phyloP scores from a whole-genome alignment of 805 yeast species.

The Yarrowia sp. region DNA sequence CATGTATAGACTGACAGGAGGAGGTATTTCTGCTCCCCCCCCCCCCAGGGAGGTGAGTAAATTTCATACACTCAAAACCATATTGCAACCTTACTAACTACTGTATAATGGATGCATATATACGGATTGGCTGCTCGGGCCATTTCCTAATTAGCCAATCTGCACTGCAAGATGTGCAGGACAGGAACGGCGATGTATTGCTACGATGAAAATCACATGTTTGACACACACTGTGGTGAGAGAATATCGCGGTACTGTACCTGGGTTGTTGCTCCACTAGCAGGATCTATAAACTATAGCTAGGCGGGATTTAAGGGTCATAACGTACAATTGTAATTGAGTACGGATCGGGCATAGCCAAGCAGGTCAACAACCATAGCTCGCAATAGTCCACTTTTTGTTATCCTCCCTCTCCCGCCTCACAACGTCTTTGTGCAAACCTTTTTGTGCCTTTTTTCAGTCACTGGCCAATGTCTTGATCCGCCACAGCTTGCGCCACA shows the following conservation, averaged over 20 bases:
- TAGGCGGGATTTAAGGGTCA: too few species aligned
- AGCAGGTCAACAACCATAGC: too few species aligned
- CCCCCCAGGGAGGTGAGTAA: too few species aligned
- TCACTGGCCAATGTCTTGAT: not conserved
- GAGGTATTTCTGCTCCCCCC: too few species aligned
- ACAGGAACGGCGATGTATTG: slow-evolving; percentile 1
- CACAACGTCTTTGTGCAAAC: slow-evolving; percentile 7
- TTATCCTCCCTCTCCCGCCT: not conserved
- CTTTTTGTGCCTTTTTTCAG: not conserved
- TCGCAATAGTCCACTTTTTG: too few species aligned
- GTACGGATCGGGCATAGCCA: too few species aligned
- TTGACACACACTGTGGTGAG: too few species aligned
- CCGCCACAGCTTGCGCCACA: slow-evolving; percentile 26
- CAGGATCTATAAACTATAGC: too few species aligned
- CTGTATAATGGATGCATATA: slow-evolving; percentile 7
- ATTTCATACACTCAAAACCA: not conserved
- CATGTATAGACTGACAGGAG: too few species aligned
- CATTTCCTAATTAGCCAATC: slow-evolving; percentile 17
- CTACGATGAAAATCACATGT: not conserved
- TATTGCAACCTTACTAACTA: slow-evolving; percentile 24
- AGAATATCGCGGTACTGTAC: too few species aligned
- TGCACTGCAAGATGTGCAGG: slow-evolving; percentile 3
- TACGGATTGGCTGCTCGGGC: slow-evolving; percentile 13
- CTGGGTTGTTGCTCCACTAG: too few species aligned
- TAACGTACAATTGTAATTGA: too few species aligned